Conservation (phyloP, 371 early-diverging fungal genomes). For the Mucor circinelloides region DNA sequence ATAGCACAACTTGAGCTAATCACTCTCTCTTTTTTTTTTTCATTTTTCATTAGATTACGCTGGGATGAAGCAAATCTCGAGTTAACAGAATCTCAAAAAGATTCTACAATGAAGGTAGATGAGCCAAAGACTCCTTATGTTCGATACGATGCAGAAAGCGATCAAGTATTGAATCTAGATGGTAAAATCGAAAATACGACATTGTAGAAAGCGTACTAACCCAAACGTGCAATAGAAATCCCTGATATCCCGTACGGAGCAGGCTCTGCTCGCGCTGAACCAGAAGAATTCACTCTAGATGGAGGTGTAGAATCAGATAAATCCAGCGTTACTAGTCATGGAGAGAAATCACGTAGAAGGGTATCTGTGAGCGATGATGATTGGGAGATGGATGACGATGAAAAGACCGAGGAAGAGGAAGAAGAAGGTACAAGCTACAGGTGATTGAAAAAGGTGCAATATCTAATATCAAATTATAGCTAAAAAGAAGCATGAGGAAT, state of each 20-base stretch:
- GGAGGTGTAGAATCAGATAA: conserved; percentile 49
- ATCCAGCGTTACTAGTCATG: conserved; percentile 34
- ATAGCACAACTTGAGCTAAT: too few species aligned
- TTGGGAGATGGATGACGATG: conserved; percentile 53
- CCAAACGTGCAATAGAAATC: conserved; percentile 4
- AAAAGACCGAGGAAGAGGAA: conserved; percentile 38
- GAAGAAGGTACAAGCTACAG: conserved; percentile 25
- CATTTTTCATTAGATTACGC: conserved; percentile 59
- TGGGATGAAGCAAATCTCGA: conserved; percentile 97
- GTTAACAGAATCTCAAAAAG: conserved; percentile 89
- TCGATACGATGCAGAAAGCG: conserved; percentile 79
- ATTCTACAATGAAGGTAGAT: conserved; percentile 93
- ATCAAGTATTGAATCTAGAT: conserved; percentile 69
- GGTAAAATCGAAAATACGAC: conserved; percentile 15
- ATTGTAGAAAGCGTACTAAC: not conserved
- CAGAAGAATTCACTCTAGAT: conserved; percentile 53
- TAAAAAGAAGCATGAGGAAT: conserved; percentile 61
- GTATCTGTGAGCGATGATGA: conserved; percentile 49
- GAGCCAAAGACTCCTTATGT: conserved; percentile 98
- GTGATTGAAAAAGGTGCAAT: not conserved
- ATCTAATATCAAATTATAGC: conserved; percentile 16
- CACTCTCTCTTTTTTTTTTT: not conserved
- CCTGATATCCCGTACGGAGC: conserved; percentile 11
- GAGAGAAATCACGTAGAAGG: conserved; percentile 31
- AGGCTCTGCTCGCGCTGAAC: conserved; percentile 19